Conservation (phyloP, 1,139 yeast species). For the Yamadazyma epiphylla region DNA sequence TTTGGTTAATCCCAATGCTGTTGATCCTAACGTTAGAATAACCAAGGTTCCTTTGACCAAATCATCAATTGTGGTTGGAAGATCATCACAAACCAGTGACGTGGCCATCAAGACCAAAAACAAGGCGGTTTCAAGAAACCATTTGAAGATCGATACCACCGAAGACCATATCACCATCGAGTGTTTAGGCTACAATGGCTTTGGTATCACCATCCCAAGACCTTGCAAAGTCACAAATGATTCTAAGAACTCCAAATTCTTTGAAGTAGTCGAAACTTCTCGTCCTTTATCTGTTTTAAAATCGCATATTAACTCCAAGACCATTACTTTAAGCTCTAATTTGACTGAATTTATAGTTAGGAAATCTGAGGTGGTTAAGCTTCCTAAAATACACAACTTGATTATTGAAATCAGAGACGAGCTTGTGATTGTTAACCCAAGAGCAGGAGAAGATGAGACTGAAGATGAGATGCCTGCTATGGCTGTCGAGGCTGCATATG, state of each 20-base stretch:
- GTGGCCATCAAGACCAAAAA: conserved; percentile 52
- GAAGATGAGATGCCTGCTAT: conserved; percentile 36
- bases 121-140: conserved; percentile 66
- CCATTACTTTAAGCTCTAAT: conserved; percentile 39
- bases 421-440: conserved; percentile 50
- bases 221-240: conserved; percentile 31
- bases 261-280: conserved; percentile 28
- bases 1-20: conserved; percentile 12
- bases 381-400: conserved; percentile 56
- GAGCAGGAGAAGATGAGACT: conserved; percentile 41
- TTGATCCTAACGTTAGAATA: conserved; percentile 37
- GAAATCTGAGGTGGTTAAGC: conserved; percentile 48
- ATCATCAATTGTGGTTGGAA: conserved; percentile 44
- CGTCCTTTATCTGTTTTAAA: conserved; percentile 14
- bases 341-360: conserved; percentile 57
- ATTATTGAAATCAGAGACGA: conserved; percentile 62
- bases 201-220: conserved; percentile 57
- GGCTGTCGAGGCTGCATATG: too few species aligned
- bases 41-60: conserved; percentile 33
- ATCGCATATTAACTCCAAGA: conserved; percentile 17
- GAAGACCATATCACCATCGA: conserved; percentile 34
- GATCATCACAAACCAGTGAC: conserved; percentile 63
- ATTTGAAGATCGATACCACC: conserved; percentile 34
- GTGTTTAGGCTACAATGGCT: conserved; percentile 72
- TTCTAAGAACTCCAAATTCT: conserved; percentile 24